Base-by-base conservation (phyloP, 306 rosid species). In the Boehmeria nivea region DNA sequence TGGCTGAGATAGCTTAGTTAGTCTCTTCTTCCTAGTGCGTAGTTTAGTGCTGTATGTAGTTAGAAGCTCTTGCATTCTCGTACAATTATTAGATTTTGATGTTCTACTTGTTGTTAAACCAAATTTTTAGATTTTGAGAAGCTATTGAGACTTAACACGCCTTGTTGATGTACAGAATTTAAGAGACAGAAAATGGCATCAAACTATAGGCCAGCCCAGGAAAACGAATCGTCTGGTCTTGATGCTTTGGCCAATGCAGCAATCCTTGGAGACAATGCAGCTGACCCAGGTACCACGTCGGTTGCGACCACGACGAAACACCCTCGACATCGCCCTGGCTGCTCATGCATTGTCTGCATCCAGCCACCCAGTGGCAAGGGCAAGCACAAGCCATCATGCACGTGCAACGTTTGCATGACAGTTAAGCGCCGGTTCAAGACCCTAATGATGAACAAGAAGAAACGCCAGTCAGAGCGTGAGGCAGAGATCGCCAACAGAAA, bases 301-400 rank as follows among this genome's bases (percentile, higher is more conserved):
- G 84, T 87, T 2, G 88, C 89, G 23, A 87, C 96, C 47, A 91
- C 99, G 39, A 91, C 99, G 34, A 87, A 70, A 65, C 99, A 91
- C 73, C 99, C 99, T 16, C 73, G 99, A 58, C 99, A 91, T 65
- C 94, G 99, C 34, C 96, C 99, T 17, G 99, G 99, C 62, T 91
- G 99, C 83, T 87, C 99, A 49, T 91, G 99, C 76, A 91, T 91
- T 71, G 99, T 91, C 54, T 91, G 99, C 77, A 91, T 91, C 82
- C 99, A 91, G 71, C 99, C 99, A 54, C 99, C 99, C 0, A 91
- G 99, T 49, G 99, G 99, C 54, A 91, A 91, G 76, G 99, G 99
- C 39, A 91, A 91, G 81, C 99, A 91, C 83, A 91, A 91, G 64
- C 96, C 99, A 51, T 72, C 95, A 38, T 91, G 99, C 83, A 84